Conservation (phyloP, 164 flowering plant genomes). For the Stephania yunnanensis region DNA sequence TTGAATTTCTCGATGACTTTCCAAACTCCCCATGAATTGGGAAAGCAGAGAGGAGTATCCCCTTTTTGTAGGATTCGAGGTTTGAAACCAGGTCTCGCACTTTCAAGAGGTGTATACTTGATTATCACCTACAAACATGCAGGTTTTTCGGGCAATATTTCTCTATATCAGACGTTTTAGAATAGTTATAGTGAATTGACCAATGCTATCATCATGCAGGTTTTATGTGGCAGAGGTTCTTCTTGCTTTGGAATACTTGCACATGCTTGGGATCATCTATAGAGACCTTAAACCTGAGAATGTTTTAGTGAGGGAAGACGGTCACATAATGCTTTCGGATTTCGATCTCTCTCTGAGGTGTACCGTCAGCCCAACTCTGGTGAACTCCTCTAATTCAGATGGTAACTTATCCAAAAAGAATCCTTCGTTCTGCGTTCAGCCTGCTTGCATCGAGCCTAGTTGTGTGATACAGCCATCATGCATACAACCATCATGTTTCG, state of each 20-base stretch:
- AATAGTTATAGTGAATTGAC: conserved; percentile 2
- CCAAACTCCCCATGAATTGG: no score
- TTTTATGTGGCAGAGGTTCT: conserved; percentile 94
- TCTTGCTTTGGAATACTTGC: conserved; percentile 88
- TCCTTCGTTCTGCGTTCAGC: conserved; percentile 57
- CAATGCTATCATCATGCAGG: conserved; percentile 32
- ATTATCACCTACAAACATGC: no score
- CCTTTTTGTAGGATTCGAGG: no score
- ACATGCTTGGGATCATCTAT: conserved; percentile 94
- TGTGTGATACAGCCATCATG: conserved; percentile 68
- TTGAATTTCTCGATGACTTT: no score
- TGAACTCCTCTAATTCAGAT: conserved; percentile 43
- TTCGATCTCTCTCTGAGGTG: conserved; percentile 86
- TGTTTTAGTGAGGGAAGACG: conserved; percentile 82
- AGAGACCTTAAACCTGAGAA: conserved; percentile 94
- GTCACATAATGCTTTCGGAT: conserved; percentile 96
- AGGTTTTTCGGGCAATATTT: neutral
- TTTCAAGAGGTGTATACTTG: no score
- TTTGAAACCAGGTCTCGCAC: no score
- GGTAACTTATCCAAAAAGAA: conserved; percentile 36
- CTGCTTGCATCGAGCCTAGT: conserved; percentile 58
- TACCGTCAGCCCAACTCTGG: conserved; percentile 67
- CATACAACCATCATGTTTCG: conserved; percentile 73
- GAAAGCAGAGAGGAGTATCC: no score
- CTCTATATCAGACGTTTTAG: neutral